Percentiles rank a stretch among this genome's conserved stretches.
Evolutionary conservation across 2,329 filamentous ascomycete genomes (phyloP).

Genomic region (Talaromyces funiculosus): DNA sequence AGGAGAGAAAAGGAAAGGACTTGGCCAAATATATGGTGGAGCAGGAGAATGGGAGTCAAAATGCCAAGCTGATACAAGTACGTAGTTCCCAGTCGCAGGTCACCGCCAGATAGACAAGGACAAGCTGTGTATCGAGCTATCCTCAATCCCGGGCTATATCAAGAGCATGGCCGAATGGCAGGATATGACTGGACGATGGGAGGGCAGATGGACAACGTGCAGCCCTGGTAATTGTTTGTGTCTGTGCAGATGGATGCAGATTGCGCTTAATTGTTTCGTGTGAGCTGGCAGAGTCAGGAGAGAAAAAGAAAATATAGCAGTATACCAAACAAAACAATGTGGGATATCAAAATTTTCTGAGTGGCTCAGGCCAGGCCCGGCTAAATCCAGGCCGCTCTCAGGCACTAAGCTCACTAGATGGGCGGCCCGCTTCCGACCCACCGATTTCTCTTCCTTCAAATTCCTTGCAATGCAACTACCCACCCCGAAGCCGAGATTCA

Average conservation of each 20-base stretch:
- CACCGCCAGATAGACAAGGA: slow-evolving; percentile 10
- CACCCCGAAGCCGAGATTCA: neutral
- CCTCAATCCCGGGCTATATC: neutral
- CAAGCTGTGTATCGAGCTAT: too few species aligned
- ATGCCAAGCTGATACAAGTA: neutral
- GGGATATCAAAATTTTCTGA: slow-evolving; percentile 1
- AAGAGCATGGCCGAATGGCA: slow-evolving; percentile 11
- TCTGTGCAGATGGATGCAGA: neutral
- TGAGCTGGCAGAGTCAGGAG: neutral
- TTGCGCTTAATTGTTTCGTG: neutral
- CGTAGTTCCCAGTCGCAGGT: too few species aligned
- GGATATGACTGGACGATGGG: slow-evolving; percentile 12
- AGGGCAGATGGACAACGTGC: neutral
- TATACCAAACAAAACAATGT: too few species aligned
- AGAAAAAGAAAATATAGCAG: slow-evolving; percentile 3
- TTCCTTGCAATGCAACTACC: neutral
- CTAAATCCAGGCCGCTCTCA: neutral
- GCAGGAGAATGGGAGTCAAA: neutral
- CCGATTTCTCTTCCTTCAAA: neutral
- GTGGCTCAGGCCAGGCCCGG: slow-evolving; percentile 5
- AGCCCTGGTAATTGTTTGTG: neutral
- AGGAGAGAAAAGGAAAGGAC: neutral
- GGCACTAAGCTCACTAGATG: neutral
- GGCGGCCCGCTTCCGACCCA: neutral
- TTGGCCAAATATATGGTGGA: neutral